A percentile compares a stretch with the other conserved stretches of the same genome.
Evolutionary conservation across 352 stramenopile species (phyloP).

Genomic region (Globisporangium uncinulatum): DNA sequence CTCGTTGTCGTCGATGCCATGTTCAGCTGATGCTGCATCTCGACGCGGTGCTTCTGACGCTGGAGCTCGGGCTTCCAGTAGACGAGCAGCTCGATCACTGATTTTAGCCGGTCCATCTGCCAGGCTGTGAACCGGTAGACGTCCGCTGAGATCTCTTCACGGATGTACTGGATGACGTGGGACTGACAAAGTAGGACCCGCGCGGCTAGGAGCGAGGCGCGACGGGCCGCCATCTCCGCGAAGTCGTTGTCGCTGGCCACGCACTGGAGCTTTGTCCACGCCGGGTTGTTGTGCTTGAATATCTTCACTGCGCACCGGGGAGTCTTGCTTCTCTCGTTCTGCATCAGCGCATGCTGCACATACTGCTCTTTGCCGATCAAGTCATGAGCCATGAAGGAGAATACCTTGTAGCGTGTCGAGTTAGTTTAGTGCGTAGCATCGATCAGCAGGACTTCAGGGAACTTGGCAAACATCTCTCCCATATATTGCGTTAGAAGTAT

Average conservation of each 20-base stretch:
- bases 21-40: no score
- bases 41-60: constrained; percentile 5
- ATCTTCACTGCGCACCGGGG: neutral
- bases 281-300: neutral
- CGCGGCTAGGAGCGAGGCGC: constrained; percentile 5
- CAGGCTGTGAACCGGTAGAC: constrained; percentile 13
- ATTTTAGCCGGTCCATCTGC: constrained; percentile 16
- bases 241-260: constrained; percentile 27
- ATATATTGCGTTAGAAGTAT: no score
- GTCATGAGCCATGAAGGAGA: neutral
- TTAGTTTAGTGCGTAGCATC: neutral
- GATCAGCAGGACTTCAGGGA: neutral
- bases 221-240: constrained; percentile 11
- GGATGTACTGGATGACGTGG: constrained; percentile 19
- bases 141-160: constrained; percentile 7
- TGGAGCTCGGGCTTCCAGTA: constrained; percentile 15
- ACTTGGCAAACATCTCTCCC: no score
- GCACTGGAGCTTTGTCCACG: neutral
- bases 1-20: no score
- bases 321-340: neutral
- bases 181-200: constrained; percentile 19
- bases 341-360: neutral
- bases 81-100: constrained; percentile 8
- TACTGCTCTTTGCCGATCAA: neutral
- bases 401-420: neutral